Percentiles rank a stretch among this genome's conserved stretches.
These are phyloP conservation scores for Arabidopsis arenosa DNA, from an alignment of 345 rosid species.

Conservation along the genomic window DNA sequence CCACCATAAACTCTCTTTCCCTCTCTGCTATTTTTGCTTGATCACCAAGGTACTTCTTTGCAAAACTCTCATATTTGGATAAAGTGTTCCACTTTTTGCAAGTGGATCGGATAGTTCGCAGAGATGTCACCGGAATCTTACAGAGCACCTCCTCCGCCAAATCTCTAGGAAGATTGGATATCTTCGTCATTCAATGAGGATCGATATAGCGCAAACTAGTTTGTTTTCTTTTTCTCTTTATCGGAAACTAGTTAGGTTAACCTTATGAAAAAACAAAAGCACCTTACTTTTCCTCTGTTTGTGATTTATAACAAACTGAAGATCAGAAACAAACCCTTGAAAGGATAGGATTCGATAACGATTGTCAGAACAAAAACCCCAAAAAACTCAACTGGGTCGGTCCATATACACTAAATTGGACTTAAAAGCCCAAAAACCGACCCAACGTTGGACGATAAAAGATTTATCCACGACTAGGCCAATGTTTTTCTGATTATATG, in stretches of 20 bases:
- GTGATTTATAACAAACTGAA: too few relatives aligned
- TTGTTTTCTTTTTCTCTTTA: too few relatives aligned
- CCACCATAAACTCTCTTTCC: not conserved
- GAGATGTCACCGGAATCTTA: not conserved
- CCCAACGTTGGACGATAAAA: too few relatives aligned
- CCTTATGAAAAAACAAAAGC: too few relatives aligned
- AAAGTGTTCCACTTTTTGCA: not conserved
- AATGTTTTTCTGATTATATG: not conserved
- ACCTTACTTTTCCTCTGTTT: too few relatives aligned
- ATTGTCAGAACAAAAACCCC: not conserved
- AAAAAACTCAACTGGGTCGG: not conserved
- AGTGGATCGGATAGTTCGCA: not conserved
- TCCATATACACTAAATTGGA: not conserved
- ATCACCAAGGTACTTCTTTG: not conserved
- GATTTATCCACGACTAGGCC: not conserved
- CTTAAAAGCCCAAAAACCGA: not conserved
- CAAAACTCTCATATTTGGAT: not conserved
- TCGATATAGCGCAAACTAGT: not conserved
- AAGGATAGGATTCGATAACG: not conserved
- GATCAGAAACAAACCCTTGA: too few relatives aligned
- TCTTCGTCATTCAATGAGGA: not conserved
- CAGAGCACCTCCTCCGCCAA: not conserved
- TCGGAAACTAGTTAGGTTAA: too few relatives aligned
- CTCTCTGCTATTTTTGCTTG: not conserved
- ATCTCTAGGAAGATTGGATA: not conserved